Conservation (phyloP, 176 grass and related monocot genomes). For the Tuctoria greenei region DNA sequence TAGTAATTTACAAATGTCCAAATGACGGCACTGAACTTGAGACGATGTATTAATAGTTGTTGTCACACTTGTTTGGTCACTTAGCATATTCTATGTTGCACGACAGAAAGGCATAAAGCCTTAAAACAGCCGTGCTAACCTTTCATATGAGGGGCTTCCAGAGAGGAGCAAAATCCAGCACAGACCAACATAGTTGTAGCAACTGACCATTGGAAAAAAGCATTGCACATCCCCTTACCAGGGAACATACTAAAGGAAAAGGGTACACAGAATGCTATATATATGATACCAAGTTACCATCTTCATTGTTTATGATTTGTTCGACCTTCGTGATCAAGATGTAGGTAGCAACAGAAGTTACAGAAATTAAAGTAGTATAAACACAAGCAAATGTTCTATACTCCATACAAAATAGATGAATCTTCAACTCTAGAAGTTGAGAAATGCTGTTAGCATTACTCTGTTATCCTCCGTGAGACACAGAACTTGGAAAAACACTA, state of each 20-base stretch:
- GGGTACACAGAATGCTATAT: slow-evolving; percentile 32
- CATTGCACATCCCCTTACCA: slow-evolving; percentile 80
- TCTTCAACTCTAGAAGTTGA: slow-evolving; percentile 38
- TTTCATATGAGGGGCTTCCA: slow-evolving; percentile 73
- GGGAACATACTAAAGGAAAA: slow-evolving; percentile 55
- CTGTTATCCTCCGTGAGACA: slow-evolving; percentile 24
- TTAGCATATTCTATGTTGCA: slow-evolving; percentile 69
- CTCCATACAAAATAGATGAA: slow-evolving; percentile 19
- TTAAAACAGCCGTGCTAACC: slow-evolving; percentile 99
- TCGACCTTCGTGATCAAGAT: slow-evolving; percentile 39
- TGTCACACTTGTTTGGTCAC: slow-evolving; percentile 29
- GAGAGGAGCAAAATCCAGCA: slow-evolving; percentile 70
- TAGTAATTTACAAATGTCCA: slow-evolving; percentile 23
- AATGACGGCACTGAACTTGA: slow-evolving; percentile 1
- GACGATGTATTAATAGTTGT: slow-evolving; percentile 3
- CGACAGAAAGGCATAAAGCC: slow-evolving; percentile 94
- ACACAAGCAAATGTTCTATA: slow-evolving; percentile 32
- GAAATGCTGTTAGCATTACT: slow-evolving; percentile 14
- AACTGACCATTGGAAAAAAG: slow-evolving; percentile 54
- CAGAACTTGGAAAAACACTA: slow-evolving; percentile 28
- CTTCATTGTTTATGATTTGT: slow-evolving; percentile 35
- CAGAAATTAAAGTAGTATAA: slow-evolving; percentile 32
- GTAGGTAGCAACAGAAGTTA: slow-evolving; percentile 34
- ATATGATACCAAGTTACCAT: slow-evolving; percentile 49
- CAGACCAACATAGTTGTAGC: slow-evolving; percentile 64